Base-by-base conservation (phyloP, 2,329 filamentous ascomycete species). In the Ascochyta clinopodiicola region DNA sequence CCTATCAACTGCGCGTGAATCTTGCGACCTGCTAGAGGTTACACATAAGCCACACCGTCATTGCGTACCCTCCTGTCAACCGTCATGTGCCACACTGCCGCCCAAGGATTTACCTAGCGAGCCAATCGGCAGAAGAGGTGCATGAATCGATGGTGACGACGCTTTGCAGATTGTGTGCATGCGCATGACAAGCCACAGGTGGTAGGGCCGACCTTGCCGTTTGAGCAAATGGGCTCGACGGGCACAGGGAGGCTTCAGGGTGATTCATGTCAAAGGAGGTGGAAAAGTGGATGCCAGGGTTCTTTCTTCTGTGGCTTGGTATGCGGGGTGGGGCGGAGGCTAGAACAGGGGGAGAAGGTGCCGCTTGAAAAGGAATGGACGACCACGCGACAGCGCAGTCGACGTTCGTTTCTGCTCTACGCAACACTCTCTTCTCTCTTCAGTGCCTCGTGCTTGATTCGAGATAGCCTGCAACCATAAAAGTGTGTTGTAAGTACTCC, bases 161-260 rank as follows among this genome's bases (percentile, higher is more conserved):
- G 52, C 46, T 56, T 34, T 47, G 52, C 46, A 47, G 37, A 22
- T 39, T 27, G 52, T 46, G 32, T 44, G 52, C 42, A 29, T 35
- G 52, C 46, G 45, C 46, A 43, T 47, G 46, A 45, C 46, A 51
- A 54, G 52, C 52, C 52, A 46, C 52, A 51, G 47, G 46, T 56
- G 52, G 43, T 43, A 50, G 32, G 34, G 40, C 52, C 46, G 52
- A 17, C 2, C 31, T 51, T 56, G 42, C 46, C 52, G 52, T n/a
- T 13, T 43, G 32, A 32, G 21, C 52, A 56, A 38, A 51, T 44
- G 25, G 19, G 31, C 8, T 21, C 6, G 13, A 24, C 22, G 22
- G 1, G 43, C 38, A 47, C 31, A 46, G 8, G 40, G n/a, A 31
- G 25, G n/a, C 17, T 24, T 46, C 32, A 32, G 24, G 27, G 12